Evolutionary conservation across 2,329 filamentous ascomycete species (phyloP).

Genomic region (Stagonosporopsis vannaccii): DNA sequence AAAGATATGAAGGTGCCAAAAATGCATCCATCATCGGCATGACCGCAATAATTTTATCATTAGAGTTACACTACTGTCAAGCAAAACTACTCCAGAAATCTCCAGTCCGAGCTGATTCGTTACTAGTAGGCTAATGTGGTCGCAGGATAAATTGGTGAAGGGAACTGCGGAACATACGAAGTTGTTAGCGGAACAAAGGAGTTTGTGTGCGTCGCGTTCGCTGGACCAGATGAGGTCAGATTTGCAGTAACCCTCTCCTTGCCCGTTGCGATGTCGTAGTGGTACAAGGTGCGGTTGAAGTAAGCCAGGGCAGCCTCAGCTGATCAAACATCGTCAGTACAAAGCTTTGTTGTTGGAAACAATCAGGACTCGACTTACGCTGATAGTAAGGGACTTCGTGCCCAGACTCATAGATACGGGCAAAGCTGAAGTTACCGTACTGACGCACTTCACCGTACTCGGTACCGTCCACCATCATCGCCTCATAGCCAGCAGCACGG

Average conservation of each 20-base stretch:
- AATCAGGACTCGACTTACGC: slow-evolving; percentile 23
- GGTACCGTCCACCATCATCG: slow-evolving; percentile 70
- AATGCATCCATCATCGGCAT: neutral
- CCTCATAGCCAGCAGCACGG: slow-evolving; percentile 71
- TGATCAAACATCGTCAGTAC: slow-evolving; percentile 2
- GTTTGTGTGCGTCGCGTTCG: slow-evolving; percentile 52
- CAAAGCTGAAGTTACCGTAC: slow-evolving; percentile 70
- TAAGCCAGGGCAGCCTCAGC: slow-evolving; percentile 44
- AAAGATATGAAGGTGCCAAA: no score
- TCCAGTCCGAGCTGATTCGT: neutral
- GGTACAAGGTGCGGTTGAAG: slow-evolving; percentile 49
- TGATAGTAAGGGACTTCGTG: slow-evolving; percentile 60
- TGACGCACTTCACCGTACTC: slow-evolving; percentile 73
- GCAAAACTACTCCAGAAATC: no score
- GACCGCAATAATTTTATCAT: neutral
- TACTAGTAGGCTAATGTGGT: slow-evolving; percentile 3
- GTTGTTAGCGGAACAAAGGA: slow-evolving; percentile 45
- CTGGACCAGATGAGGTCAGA: slow-evolving; percentile 39
- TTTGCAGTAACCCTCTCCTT: slow-evolving; percentile 43
- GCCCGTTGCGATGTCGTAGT: slow-evolving; percentile 48
- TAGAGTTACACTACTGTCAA: no score
- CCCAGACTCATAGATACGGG: slow-evolving; percentile 60
- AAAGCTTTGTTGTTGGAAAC: neutral
- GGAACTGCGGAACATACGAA: slow-evolving; percentile 15
- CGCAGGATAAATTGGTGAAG: slow-evolving; percentile 26